Percentiles rank a stretch among this genome's conserved stretches.
These are phyloP conservation scores for Endothia cerciana DNA, from an alignment of 2,329 filamentous ascomycete genomes.

Conservation along the genomic window DNA sequence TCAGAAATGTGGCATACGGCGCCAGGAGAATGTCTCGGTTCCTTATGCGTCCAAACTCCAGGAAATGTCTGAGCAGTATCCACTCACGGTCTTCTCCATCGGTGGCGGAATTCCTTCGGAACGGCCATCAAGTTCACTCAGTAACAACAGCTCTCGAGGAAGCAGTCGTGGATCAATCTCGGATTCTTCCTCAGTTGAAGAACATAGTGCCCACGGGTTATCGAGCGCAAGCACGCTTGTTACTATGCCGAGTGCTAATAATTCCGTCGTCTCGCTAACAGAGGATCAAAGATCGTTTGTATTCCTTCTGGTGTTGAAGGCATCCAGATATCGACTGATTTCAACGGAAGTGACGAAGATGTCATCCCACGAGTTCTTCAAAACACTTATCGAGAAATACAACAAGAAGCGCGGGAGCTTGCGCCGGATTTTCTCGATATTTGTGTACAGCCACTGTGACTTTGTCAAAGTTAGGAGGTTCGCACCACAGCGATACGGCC, in stretches of 20 bases:
- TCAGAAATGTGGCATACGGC: not conserved
- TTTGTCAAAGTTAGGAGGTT: constrained; percentile 20
- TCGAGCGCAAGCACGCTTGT: not conserved
- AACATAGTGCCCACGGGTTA: not conserved
- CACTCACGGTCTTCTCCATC: not conserved
- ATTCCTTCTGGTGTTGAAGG: constrained; percentile 6
- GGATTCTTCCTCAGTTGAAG: not conserved
- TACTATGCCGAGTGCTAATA: not conserved
- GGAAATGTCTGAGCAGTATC: not conserved
- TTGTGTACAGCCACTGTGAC: constrained; percentile 17
- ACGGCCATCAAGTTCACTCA: constrained; percentile 4
- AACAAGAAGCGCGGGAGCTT: constrained; percentile 11
- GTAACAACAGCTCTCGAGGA: not conserved
- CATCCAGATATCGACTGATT: not conserved
- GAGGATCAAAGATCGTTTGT: constrained; percentile 1
- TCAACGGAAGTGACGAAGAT: constrained; percentile 7
- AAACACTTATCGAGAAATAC: constrained; percentile 1
- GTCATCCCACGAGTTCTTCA: constrained; percentile 10
- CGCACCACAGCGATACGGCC: constrained; percentile 10
- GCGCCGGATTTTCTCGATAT: constrained; percentile 15
- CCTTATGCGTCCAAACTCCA: not conserved
- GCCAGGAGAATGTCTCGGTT: not conserved
- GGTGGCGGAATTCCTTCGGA: not conserved
- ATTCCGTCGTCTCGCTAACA: not conserved
- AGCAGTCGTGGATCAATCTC: not conserved